A percentile compares a stretch with the other conserved stretches of the same genome.
phyloP scores from a whole-genome alignment of 805 yeast species.

The Hanseniaspora guilliermondii region DNA sequence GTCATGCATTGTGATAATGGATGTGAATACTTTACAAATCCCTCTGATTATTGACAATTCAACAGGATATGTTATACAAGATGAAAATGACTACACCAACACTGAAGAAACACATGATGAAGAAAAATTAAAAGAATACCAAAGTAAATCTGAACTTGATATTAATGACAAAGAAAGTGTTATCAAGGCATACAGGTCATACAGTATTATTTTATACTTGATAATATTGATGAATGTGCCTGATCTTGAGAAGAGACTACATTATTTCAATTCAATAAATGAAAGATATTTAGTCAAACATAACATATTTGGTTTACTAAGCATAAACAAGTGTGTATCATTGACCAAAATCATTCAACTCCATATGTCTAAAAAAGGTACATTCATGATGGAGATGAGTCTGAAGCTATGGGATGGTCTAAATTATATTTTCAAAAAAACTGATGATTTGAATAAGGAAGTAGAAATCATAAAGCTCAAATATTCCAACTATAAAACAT shows the following conservation, averaged over 20 bases:
- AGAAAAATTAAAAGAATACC: neutral
- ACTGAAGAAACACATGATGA: neutral
- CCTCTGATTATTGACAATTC: neutral
- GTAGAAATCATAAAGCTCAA: neutral
- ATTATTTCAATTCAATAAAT: neutral
- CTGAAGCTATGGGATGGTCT: neutral
- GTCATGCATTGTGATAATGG: neutral
- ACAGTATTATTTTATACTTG: neutral
- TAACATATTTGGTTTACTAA: neutral
- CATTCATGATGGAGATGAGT: neutral
- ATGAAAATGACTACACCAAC: neutral
- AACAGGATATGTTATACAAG: neutral
- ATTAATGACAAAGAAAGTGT: neutral
- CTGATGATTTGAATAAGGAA: neutral
- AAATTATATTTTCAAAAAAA: neutral
- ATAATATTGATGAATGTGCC: neutral
- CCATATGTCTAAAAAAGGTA: neutral
- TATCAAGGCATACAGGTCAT: neutral
- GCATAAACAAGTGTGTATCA: neutral
- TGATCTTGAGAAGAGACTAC: neutral
- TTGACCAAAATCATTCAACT: neutral
- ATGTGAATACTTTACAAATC: neutral
- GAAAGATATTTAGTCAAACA: neutral
- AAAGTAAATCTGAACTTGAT: neutral
- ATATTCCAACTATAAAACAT: neutral